These are phyloP conservation scores for Leccinum olivaceopallidum DNA, from an alignment of 768 basidiomycete species.

Conservation along the genomic window DNA sequence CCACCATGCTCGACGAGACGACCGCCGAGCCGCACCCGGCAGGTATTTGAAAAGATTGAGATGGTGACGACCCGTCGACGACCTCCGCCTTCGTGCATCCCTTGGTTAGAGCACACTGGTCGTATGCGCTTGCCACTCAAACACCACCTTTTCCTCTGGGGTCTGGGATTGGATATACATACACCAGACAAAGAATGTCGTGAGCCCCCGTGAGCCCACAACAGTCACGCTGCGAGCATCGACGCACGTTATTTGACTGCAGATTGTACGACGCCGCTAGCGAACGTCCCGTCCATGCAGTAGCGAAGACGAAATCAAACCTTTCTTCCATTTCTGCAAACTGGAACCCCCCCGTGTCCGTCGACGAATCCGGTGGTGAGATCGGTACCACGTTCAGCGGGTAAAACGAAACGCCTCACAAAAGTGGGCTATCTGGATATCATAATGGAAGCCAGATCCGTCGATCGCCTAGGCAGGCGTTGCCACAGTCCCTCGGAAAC, in stretches of 20 bases:
- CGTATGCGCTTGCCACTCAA: constrained; percentile 72
- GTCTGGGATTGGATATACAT: constrained; percentile 58
- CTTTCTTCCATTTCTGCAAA: too few relatives aligned
- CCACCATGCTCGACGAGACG: constrained; percentile 56
- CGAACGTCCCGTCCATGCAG: too few relatives aligned
- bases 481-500: constrained; percentile 67
- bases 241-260: too few relatives aligned
- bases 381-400: neutral
- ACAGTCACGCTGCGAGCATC: too few relatives aligned
- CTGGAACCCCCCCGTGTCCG: too few relatives aligned
- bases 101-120: constrained; percentile 81
- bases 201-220: too few relatives aligned
- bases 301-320: accelerated
- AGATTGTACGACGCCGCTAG: too few relatives aligned
- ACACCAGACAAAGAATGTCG: too few relatives aligned
- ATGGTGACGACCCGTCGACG: constrained; percentile 45
- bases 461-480: constrained; percentile 81
- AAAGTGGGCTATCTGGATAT: constrained; percentile 77
- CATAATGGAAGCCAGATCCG: constrained; percentile 87
- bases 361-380: neutral
- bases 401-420: constrained; percentile 48
- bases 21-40: constrained; percentile 83
- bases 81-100: constrained; percentile 79
- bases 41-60: constrained; percentile 41
- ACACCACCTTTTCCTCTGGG: constrained; percentile 53